A percentile compares a stretch with the other conserved stretches of the same genome.
phyloP scores from a whole-genome alignment of 2,329 filamentous ascomycete genomes.

The Cladosporium phlei region DNA sequence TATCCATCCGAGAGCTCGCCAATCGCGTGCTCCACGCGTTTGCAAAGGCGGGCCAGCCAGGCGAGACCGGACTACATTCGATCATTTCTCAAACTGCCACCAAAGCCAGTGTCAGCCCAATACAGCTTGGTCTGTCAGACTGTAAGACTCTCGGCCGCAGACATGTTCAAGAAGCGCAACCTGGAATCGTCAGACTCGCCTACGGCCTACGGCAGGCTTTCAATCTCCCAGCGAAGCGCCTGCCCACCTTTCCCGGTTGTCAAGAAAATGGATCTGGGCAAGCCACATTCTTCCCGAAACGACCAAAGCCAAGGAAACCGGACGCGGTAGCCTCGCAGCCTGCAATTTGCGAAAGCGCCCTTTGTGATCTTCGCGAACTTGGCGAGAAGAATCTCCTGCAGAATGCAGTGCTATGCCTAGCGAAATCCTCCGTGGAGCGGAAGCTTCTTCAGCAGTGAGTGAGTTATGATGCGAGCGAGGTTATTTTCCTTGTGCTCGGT shows the following conservation, averaged over 20 bases:
- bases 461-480: too few species aligned
- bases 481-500: too few species aligned
- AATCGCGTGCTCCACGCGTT: neutral
- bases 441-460: too few species aligned
- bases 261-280: conserved; percentile 5
- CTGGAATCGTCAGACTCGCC: too few species aligned
- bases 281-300: conserved; percentile 5
- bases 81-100: too few species aligned
- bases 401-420: too few species aligned
- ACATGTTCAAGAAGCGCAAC: too few species aligned
- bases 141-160: too few species aligned
- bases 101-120: too few species aligned
- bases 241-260: neutral
- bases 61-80: neutral
- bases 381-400: conserved; percentile 6
- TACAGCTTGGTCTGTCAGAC: too few species aligned
- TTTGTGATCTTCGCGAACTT: conserved; percentile 9
- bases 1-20: neutral
- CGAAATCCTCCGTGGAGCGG: too few species aligned
- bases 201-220: neutral
- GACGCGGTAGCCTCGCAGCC: neutral
- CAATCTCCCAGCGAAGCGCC: neutral
- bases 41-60: neutral
- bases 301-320: neutral
- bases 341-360: conserved; percentile 12